Base-by-base conservation (phyloP, 208 protist species). In the Leishmania braziliensis region DNA sequence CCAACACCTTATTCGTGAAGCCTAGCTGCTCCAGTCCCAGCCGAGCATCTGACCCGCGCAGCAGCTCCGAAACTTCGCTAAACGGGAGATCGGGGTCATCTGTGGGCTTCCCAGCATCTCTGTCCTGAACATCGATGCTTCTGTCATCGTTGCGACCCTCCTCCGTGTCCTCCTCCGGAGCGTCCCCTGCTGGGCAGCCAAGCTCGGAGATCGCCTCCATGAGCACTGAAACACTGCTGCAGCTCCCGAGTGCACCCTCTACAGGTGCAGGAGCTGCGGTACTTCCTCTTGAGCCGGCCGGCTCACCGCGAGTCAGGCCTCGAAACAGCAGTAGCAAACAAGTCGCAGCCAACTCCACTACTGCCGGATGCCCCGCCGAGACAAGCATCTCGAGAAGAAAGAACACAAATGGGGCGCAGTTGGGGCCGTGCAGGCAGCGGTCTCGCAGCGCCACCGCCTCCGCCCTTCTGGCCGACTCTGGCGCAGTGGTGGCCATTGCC, bases 11-110 rank as follows among this genome's bases (percentile, higher is more conserved):
- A 33, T 62, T 82, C 2, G 83, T 88, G 29, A 90, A 80, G 33
- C 88, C 84, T 48, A 94, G 76, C 70, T 88, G 65, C 70, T 94
- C 88, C 58, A 94, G 71, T 16, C 86, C 85, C 29, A 81, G 78
- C 69, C 66, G 81, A 23, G 88, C 86, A 50, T 88, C 89, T 18
- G 71, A 85, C 5, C 77, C 85, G 39, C 89, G 88, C 81, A 94
- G 84, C 54, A 84, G 84, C 81, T 90, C 85, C 5, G 89, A 90
- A 3, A 94, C 69, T 66, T 91, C 88, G n/a, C 81, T 80, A 80
- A 91, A 94, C 1, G 86, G 88, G 46, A 84, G 18, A 18, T 90
- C 88, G 39, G 72, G 62, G n/a, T 84, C 69, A 26, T 86, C 72
- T 29, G 23, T 53, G 50, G 54, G 26, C 62, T 43, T 43, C 48